Conservation (phyloP, 352 stramenopile species). For the Halophytophthora batemanensis region DNA sequence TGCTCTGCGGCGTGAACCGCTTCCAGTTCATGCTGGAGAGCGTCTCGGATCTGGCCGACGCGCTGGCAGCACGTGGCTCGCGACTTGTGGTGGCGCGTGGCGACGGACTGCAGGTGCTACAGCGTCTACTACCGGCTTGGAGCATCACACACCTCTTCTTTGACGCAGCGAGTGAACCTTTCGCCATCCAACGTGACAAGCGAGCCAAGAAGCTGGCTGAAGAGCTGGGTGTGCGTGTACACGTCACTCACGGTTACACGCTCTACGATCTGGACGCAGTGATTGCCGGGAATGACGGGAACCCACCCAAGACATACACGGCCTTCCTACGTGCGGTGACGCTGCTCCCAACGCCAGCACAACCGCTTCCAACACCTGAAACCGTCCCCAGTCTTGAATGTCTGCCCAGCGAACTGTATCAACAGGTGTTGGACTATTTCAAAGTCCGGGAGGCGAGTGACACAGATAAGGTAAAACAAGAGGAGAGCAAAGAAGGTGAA, state of each 20-base stretch:
- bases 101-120: constrained; percentile 77
- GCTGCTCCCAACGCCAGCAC: constrained; percentile 46
- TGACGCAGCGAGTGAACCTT: constrained; percentile 90
- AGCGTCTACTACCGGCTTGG: constrained; percentile 79
- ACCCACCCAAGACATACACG: constrained; percentile 75
- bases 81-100: constrained; percentile 73
- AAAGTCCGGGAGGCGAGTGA: constrained; percentile 16
- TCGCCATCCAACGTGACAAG: constrained; percentile 80
- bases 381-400: constrained; percentile 38
- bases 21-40: constrained; percentile 95
- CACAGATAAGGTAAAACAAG: constrained; percentile 16
- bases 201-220: constrained; percentile 51
- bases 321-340: constrained; percentile 57
- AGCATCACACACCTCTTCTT: constrained; percentile 90
- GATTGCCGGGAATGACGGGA: constrained; percentile 47
- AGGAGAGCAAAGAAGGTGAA: constrained; percentile 14
- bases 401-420: constrained; percentile 53
- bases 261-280: constrained; percentile 72
- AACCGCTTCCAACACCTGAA: constrained; percentile 43
- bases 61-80: constrained; percentile 56
- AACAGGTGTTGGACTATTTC: constrained; percentile 63
- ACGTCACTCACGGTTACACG: constrained; percentile 60
- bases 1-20: constrained; percentile 72
- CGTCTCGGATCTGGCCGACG: constrained; percentile 78
- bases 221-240: constrained; percentile 61